A percentile compares a stretch with the other conserved stretches of the same genome.
These are phyloP conservation scores for Eutrema heterophyllum DNA, from an alignment of 345 rosid species.

Conservation along the genomic window DNA sequence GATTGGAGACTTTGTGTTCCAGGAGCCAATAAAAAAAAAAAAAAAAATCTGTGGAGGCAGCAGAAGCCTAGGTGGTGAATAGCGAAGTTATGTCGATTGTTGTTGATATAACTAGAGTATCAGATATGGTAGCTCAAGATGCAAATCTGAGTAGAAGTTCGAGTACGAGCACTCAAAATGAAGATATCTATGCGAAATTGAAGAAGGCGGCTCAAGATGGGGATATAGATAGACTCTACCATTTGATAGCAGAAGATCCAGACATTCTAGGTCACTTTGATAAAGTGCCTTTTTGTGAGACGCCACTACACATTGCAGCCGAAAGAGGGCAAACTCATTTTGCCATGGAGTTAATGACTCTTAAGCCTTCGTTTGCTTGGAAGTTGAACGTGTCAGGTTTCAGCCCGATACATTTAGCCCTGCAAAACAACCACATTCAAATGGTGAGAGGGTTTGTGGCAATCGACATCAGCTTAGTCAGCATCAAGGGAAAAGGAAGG, in stretches of 20 bases:
- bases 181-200: neutral
- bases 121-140: neutral
- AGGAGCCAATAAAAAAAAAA: neutral
- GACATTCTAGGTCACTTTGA: no score
- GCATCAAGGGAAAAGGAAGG: no score
- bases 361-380: slow-evolving; percentile 20
- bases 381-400: slow-evolving; percentile 26
- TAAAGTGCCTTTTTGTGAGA: no score
- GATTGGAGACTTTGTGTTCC: neutral
- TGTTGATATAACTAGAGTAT: neutral
- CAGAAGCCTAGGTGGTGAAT: neutral
- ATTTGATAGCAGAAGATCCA: slow-evolving; percentile 9
- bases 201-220: neutral
- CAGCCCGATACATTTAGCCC: slow-evolving; percentile 31
- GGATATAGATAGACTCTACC: neutral
- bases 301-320: slow-evolving; percentile 36
- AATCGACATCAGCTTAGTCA: slow-evolving; percentile 3
- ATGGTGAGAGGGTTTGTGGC: slow-evolving; percentile 17
- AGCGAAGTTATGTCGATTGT: neutral
- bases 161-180: neutral
- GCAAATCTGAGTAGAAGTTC: no score
- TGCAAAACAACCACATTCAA: neutral
- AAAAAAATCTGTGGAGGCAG: neutral
- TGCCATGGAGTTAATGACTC: slow-evolving; percentile 25
- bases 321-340: slow-evolving; percentile 17